Evolutionary conservation across 192 early-diverging fungal genomes (phyloP).

Genomic region (Umbelopsis ramanniana): DNA sequence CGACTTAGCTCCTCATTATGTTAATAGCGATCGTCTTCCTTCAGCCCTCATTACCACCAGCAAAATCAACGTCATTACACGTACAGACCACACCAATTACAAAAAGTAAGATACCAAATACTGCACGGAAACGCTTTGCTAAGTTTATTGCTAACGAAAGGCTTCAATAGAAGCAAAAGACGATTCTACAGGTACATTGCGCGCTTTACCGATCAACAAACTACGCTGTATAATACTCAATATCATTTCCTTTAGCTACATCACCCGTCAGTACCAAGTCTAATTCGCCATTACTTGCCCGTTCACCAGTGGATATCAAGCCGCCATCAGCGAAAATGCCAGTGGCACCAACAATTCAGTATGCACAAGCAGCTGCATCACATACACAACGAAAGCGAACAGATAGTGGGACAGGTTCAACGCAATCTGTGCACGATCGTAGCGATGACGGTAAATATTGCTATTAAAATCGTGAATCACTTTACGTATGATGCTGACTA

Average conservation of each 20-base stretch:
- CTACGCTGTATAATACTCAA: not conserved
- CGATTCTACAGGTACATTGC: conserved; percentile 11
- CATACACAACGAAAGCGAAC: not conserved
- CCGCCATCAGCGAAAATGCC: not conserved
- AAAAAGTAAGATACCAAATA: not conserved
- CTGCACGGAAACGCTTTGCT: too few species aligned
- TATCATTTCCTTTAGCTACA: conserved; percentile 8
- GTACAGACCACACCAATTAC: not conserved
- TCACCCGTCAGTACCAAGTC: conserved; percentile 22
- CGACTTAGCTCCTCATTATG: not conserved
- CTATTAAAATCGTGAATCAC: not conserved
- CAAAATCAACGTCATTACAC: not conserved
- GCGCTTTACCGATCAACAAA: not conserved
- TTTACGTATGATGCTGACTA: not conserved
- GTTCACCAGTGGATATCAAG: conserved; percentile 10
- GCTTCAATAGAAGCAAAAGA: not conserved
- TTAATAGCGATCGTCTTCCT: not conserved
- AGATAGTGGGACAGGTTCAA: not conserved
- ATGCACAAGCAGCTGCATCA: conserved; percentile 19
- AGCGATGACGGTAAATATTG: not conserved
- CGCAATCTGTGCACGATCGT: not conserved
- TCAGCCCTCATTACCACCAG: conserved; percentile 13
- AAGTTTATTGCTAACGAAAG: not conserved
- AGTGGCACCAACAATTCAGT: conserved; percentile 4
- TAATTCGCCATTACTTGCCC: conserved; percentile 24